Evolutionary conservation across 179 eudicot species (phyloP).

Genomic region (Heliamphora pulchella): DNA sequence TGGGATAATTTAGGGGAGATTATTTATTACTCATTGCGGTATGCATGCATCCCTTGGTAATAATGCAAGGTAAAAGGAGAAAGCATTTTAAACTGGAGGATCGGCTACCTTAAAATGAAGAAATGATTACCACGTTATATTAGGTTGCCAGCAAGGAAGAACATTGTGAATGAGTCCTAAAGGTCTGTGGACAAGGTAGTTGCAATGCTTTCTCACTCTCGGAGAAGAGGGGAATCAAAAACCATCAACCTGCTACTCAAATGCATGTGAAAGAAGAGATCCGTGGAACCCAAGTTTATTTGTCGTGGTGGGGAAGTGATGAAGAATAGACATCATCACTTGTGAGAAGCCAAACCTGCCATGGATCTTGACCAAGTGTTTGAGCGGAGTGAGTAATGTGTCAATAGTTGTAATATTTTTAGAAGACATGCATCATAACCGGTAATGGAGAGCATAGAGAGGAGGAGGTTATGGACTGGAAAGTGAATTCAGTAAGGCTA

Average conservation of each 20-base stretch:
- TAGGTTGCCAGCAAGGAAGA: neutral
- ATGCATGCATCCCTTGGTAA: neutral
- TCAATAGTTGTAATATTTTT: neutral
- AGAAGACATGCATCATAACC: neutral
- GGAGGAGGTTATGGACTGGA: neutral
- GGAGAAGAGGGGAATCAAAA: too few species aligned
- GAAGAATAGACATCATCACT: neutral
- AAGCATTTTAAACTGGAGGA: neutral
- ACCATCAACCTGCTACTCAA: too few species aligned
- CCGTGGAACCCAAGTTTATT: too few species aligned
- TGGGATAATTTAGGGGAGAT: neutral
- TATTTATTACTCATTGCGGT: neutral
- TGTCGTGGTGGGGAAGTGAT: too few species aligned
- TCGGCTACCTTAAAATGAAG: neutral
- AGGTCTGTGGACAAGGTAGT: neutral
- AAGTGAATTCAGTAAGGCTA: conserved; percentile 1
- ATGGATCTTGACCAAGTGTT: neutral
- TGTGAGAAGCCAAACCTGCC: neutral
- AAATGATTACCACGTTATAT: neutral
- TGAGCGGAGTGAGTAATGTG: conserved; percentile 1
- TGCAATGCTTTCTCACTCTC: neutral
- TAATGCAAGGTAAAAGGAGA: neutral
- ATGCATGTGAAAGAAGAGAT: too few species aligned
- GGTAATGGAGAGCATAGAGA: neutral
- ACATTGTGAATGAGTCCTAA: neutral